Evolutionary conservation across 2,329 filamentous ascomycete genomes (phyloP), one percentile per base, ranked within the genome.

Genomic region (Beauveria bassiana): DNA sequence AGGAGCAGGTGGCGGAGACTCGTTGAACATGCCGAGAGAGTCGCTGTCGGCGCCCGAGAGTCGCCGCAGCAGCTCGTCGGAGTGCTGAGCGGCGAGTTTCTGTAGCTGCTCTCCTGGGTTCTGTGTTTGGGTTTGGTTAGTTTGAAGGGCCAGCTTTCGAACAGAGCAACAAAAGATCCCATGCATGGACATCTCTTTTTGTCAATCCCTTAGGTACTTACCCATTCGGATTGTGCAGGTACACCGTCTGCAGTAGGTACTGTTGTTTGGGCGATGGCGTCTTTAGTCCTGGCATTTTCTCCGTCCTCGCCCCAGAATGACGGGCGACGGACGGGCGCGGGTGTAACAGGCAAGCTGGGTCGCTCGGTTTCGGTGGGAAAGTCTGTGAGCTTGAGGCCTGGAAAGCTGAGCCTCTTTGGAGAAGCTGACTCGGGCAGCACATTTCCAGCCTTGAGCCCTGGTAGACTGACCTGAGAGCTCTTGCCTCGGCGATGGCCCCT

Each of bases 211-310:
- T 22, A 3, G 22, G 22, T 22, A 22, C 91, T 88, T 91, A 96
- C 92, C 93, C 93, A 97, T 75, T 96, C 91, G 72, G 85, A 83
- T 81, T 96, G 93, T 73, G 85, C 81, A 64, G 93, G 92, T 65
- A 96, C 92, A 57, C 91, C 93, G 72, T 90, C 85, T 55, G 93
- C 92, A 66, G 79, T 79, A 64, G 91, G 91, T 67, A 96, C 79
- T 69, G 81, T 79, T 65, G 81, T 79, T 65, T 80, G 81, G 65
- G 78, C 75, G 22, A 22, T 22, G 56, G 84, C 78, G 61, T 79
- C 79, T 63, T 84, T 83, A 28, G 78, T 78, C 65, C 70, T 73
- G 61, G 72, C 67, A 59, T 73, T 74, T 52, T 71, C 68, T 51
- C 72, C 73, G 64, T 75, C 76, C 66, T 73, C 72, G 57, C 83